These are phyloP conservation scores for Fraxinus ornus DNA, from an alignment of 305 asterid species.

Conservation along the genomic window DNA sequence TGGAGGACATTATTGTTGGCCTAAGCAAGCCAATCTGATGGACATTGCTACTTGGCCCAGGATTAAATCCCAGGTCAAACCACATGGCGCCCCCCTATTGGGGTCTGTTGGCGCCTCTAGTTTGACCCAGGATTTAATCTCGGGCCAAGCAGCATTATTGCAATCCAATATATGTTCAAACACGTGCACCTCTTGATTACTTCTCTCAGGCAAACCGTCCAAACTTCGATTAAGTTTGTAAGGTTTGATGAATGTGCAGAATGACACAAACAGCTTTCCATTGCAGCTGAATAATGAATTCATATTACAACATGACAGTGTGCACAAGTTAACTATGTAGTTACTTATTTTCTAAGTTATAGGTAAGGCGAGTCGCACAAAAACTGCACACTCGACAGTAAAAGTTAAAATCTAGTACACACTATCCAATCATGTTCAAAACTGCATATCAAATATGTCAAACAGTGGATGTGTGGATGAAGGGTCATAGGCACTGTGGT, in stretches of 20 bases:
- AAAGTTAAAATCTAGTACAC: not conserved
- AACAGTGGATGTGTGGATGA: not conserved
- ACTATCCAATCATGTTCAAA: not conserved
- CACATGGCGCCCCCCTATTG: no score
- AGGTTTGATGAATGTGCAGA: not conserved
- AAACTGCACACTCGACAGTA: not conserved
- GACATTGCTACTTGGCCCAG: no score
- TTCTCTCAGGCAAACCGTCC: not conserved
- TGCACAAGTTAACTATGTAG: not conserved
- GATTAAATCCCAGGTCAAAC: no score
- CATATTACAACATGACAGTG: not conserved
- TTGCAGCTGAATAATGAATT: not conserved
- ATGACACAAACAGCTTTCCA: not conserved
- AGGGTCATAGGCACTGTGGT: constrained; percentile 43
- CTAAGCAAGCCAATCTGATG: no score
- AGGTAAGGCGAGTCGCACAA: not conserved
- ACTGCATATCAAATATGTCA: not conserved
- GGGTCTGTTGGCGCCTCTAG: no score
- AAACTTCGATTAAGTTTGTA: not conserved
- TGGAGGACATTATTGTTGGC: no score
- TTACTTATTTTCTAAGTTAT: not conserved
- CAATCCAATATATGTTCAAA: not conserved
- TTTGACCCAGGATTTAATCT: no score
- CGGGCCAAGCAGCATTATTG: no score
- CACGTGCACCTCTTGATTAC: not conserved